These are phyloP conservation scores for Guillardia theta DNA, from an alignment of 78 protist genomes.

Conservation along the genomic window DNA sequence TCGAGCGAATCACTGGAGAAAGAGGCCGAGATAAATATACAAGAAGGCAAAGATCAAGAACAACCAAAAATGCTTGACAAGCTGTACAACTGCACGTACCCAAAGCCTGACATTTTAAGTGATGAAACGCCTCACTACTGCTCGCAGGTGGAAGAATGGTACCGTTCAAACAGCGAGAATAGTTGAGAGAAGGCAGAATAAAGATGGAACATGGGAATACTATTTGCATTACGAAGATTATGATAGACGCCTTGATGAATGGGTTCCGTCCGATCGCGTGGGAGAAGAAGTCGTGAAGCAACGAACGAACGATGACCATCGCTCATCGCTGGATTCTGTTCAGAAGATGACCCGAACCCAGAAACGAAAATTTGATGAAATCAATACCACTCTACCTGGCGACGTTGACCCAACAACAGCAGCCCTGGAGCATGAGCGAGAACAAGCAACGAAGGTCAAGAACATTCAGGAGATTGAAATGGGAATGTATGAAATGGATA, in stretches of 20 bases:
- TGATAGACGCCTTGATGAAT: constrained; percentile 62
- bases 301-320: not conserved
- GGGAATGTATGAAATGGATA: constrained; percentile 80
- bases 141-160: constrained; percentile 23
- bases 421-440: constrained; percentile 81
- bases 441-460: constrained; percentile 87
- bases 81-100: not conserved
- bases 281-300: constrained; percentile 5
- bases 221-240: constrained; percentile 41
- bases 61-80: not conserved
- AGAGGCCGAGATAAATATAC: no score
- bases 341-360: constrained; percentile 43
- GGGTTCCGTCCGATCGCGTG: constrained; percentile 45
- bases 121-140: no score
- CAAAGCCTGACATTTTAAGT: no score
- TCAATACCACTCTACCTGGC: not conserved
- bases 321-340: not conserved
- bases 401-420: constrained; percentile 53
- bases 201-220: constrained; percentile 20
- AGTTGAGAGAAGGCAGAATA: not conserved
- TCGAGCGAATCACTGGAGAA: no score
- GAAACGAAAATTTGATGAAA: constrained; percentile 36
- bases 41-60: not conserved
- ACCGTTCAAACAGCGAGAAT: not conserved
- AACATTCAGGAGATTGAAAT: constrained; percentile 79